Evolutionary conservation across 345 rosid genomes (phyloP).

Genomic region (Citrus glauca): DNA sequence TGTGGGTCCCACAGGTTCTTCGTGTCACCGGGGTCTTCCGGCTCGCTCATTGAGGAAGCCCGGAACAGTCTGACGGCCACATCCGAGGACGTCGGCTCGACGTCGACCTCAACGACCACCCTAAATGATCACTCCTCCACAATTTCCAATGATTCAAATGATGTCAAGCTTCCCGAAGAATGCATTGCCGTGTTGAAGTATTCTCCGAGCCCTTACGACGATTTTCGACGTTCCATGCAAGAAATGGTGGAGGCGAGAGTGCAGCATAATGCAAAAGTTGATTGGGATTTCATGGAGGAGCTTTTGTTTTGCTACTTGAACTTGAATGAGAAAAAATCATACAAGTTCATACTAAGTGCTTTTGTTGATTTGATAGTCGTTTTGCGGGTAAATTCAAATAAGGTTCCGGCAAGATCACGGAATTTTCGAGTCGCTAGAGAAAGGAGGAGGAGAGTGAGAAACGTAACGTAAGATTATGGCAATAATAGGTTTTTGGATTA

Average conservation of each 20-base stretch:
- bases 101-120: conserved; percentile 15
- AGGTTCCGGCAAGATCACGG: conserved; percentile 20
- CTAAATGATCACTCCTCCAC: neutral
- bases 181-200: conserved; percentile 55
- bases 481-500: neutral
- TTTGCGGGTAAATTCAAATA: conserved; percentile 22
- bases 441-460: conserved; percentile 23
- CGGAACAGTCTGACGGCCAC: conserved; percentile 28
- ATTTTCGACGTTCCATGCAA: conserved; percentile 70
- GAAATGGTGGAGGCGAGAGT: conserved; percentile 65
- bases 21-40: conserved; percentile 35
- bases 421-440: conserved; percentile 12
- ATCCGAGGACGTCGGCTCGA: conserved; percentile 27
- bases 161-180: conserved; percentile 39
- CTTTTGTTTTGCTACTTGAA: conserved; percentile 67
- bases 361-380: conserved; percentile 60
- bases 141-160: neutral
- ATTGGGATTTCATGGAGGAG: conserved; percentile 90
- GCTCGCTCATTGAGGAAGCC: conserved; percentile 50
- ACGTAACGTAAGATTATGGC: conserved; percentile 20
- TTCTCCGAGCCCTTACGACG: conserved; percentile 51
- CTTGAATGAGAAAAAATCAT: conserved; percentile 66
- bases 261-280: conserved; percentile 28
- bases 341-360: conserved; percentile 69
- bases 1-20: conserved; percentile 47